Base-by-base conservation (phyloP, 2,329 filamentous ascomycete genomes). In the Hymenotorrendiella dingleyae region DNA sequence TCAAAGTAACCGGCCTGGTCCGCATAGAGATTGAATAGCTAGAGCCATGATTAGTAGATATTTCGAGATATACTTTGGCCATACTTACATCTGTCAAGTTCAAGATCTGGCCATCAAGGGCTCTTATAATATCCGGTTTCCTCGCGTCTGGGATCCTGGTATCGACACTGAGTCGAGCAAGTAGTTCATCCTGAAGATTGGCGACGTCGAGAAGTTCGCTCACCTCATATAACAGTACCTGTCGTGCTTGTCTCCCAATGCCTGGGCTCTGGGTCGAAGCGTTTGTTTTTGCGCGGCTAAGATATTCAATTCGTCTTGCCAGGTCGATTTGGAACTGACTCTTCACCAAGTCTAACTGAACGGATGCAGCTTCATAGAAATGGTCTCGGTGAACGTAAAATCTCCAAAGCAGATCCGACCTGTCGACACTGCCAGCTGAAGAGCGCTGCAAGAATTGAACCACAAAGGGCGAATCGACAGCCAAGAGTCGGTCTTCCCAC, bases 1-100 rank as follows among this genome's bases (percentile, higher is more conserved):
- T 97, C 93, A 66, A 89, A 91, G 71, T 98, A 98, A 37, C 81
- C 84, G 2, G 88, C 93, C 58, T 87, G 83, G 59, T 96, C 90
- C 42, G 90, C 88, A 57, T 89, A 98, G 50, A 80, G 71, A 61
- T 97, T 94, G 68, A 88, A 98, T n/a, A 98, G 79, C 81, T 94
- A 58, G 3, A 21, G 19, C 6, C 16, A 42, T 37, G 30, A 30
- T 54, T 48, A 55, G 46, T 26, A 26, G 38, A 38, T 57, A 45
- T 17, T 33, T 17, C 28, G 29, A 36, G 8, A 16, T 27, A 7
- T n/a, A n/a, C n/a, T n/a, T n/a, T n/a, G n/a, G n/a, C n/a, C 16
- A 6, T 47, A 72, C 82, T 69, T 74, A 93, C 87, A 54, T 82
- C 79, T 49, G 82, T 86, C 26, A 97, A 71, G 45, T 78, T 73